These are phyloP conservation scores for Terfezia claveryi DNA, from an alignment of 495 filamentous ascomycete species.

Conservation along the genomic window DNA sequence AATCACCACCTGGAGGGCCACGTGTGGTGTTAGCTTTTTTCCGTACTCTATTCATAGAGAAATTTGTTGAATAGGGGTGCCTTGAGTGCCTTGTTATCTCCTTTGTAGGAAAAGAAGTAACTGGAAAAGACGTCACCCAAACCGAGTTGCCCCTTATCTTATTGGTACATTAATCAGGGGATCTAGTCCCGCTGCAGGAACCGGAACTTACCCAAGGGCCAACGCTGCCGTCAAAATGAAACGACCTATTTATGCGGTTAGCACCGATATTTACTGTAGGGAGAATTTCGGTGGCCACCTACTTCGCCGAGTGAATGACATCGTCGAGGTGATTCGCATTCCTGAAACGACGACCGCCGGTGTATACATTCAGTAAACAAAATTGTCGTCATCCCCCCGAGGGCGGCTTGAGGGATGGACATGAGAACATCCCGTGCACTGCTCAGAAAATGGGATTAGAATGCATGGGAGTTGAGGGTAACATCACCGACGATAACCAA, in stretches of 20 bases:
- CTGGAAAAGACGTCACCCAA: conserved; percentile 20
- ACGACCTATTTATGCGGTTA: conserved; percentile 24
- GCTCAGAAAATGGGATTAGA: not conserved
- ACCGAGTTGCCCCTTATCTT: not conserved
- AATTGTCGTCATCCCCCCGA: conserved; percentile 89
- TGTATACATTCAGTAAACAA: conserved; percentile 20
- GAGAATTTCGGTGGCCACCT: not conserved
- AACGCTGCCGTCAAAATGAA: conserved; percentile 71
- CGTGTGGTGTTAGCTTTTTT: conserved; percentile 27
- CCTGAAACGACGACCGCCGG: conserved; percentile 64
- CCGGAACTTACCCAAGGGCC: conserved; percentile 43
- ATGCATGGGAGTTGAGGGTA: not conserved
- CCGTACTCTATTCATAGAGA: conserved; percentile 37
- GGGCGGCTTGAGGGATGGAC: conserved; percentile 63
- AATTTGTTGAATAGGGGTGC: conserved; percentile 51
- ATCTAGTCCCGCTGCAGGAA: not conserved
- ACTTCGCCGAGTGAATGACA: conserved; percentile 59
- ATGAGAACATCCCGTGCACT: conserved; percentile 57
- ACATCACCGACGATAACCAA: conserved; percentile 48
- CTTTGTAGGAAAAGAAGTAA: conserved; percentile 50
- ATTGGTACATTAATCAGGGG: conserved; percentile 31
- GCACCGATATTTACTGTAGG: not conserved
- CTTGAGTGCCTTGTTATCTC: conserved; percentile 44
- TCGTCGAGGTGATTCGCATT: conserved; percentile 57
- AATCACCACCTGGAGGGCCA: too few species aligned